Evolutionary conservation across 2,329 filamentous ascomycete genomes (phyloP).

Genomic region (Leptographium wingfieldii): DNA sequence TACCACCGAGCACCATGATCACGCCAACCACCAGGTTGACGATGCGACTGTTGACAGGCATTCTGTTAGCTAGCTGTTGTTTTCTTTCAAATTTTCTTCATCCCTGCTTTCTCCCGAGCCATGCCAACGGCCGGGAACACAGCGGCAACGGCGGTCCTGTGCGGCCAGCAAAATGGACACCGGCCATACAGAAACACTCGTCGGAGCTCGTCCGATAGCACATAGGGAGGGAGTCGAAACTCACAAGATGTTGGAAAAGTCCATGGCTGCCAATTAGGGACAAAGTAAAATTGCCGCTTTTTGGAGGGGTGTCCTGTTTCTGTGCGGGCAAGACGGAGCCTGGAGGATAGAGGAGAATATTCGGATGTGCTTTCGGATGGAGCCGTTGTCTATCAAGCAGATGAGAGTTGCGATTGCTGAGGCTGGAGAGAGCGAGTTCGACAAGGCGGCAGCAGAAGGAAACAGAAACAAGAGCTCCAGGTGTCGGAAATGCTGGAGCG

Average conservation of each 20-base stretch:
- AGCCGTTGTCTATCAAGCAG: background rate
- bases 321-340: background rate
- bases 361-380: background rate
- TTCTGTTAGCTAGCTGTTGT: background rate
- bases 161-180: background rate
- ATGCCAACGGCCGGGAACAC: too few relatives aligned
- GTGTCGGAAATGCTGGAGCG: background rate
- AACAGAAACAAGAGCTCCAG: background rate
- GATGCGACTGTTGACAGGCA: slow-evolving; percentile 54
- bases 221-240: slow-evolving; percentile 22
- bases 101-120: background rate
- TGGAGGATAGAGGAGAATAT: background rate
- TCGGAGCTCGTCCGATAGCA: background rate
- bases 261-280: slow-evolving; percentile 44
- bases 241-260: slow-evolving; percentile 87
- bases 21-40: slow-evolving; percentile 83
- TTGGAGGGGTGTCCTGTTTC: background rate
- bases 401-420: background rate
- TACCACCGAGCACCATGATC: slow-evolving; percentile 77
- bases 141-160: background rate
- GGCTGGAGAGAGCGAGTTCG: background rate
- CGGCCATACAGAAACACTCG: background rate
- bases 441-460: background rate
- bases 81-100: background rate
- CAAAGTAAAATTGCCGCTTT: background rate